Evolutionary conservation across 768 basidiomycete species (phyloP).

Genomic region (Leccinum obscurum): DNA sequence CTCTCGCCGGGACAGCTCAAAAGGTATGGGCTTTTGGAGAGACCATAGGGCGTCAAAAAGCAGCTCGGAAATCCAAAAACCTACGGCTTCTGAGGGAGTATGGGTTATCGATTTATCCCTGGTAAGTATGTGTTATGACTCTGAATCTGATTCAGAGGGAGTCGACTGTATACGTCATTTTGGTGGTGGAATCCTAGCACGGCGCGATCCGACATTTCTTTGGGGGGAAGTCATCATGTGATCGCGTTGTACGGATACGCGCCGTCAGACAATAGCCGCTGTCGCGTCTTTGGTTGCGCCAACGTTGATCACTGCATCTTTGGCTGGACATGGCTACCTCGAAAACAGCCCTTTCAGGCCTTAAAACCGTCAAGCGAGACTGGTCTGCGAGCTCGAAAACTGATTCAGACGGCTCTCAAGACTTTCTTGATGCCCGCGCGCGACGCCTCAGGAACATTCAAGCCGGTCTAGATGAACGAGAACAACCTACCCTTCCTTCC

Average conservation of each 20-base stretch:
- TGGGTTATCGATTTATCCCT: too few species aligned
- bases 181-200: too few species aligned
- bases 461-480: constrained; percentile 51
- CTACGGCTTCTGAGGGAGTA: too few species aligned
- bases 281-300: constrained; percentile 3
- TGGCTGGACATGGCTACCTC: constrained; percentile 28
- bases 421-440: constrained; percentile 25
- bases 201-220: neutral
- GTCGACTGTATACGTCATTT: too few species aligned
- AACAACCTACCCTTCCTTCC: constrained; percentile 21
- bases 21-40: too few species aligned
- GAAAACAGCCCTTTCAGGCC: constrained; percentile 52
- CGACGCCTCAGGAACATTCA: constrained; percentile 59
- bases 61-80: too few species aligned
- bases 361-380: constrained; percentile 60
- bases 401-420: constrained; percentile 21
- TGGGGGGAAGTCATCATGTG: constrained; percentile 19
- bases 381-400: constrained; percentile 52
- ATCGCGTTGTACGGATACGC: constrained; percentile 15
- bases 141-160: too few species aligned
- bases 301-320: neutral
- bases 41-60: too few species aligned
- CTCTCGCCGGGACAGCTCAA: too few species aligned
- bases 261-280: neutral
- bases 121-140: too few species aligned